A percentile compares a stretch with the other conserved stretches of the same genome.
Conservation (phyloP, 2,329 filamentous ascomycete species). For the Colletotrichum brevisporum region DNA sequence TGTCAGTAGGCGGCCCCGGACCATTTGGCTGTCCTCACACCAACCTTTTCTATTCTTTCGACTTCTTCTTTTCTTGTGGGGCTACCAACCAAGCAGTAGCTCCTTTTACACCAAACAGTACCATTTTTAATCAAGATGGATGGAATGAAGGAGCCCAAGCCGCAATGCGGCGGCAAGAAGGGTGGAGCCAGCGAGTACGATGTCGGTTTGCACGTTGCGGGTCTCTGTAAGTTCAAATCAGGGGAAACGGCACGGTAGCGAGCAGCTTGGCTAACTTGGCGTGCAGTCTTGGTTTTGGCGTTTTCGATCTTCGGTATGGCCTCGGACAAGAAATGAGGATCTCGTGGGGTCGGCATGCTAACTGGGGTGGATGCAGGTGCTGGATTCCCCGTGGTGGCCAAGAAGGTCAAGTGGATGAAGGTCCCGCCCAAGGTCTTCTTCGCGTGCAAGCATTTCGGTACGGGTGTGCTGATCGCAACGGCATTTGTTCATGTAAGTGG, state of each 20-base stretch:
- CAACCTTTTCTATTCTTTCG: background rate
- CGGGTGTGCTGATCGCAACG: slow-evolving; percentile 79
- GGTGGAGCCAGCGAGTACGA: slow-evolving; percentile 55
- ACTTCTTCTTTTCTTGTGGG: slow-evolving; percentile 39
- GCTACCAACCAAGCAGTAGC: slow-evolving; percentile 34
- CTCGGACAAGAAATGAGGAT: slow-evolving; percentile 3
- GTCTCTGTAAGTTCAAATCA: slow-evolving; percentile 54
- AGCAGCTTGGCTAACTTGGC: slow-evolving; percentile 33
- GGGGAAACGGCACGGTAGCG: background rate
- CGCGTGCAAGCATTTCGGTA: slow-evolving; percentile 77
- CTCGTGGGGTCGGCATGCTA: slow-evolving; percentile 26
- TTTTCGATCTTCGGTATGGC: slow-evolving; percentile 56
- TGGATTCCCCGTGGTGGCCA: slow-evolving; percentile 66
- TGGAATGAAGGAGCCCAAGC: slow-evolving; percentile 51
- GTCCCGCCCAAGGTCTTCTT: slow-evolving; percentile 71
- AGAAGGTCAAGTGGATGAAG: slow-evolving; percentile 71
- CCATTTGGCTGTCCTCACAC: slow-evolving; percentile 37
- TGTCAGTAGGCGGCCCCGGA: slow-evolving; percentile 44
- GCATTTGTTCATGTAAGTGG: slow-evolving; percentile 78
- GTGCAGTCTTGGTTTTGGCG: slow-evolving; percentile 55
- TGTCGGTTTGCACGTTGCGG: slow-evolving; percentile 56
- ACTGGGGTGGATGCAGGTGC: slow-evolving; percentile 52
- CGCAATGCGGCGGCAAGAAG: slow-evolving; percentile 53
- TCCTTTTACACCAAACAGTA: slow-evolving; percentile 27
- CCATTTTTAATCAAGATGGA: slow-evolving; percentile 45